phyloP scores from a whole-genome alignment of 2,329 filamentous ascomycete genomes.

The Cladosporium oxysporum region DNA sequence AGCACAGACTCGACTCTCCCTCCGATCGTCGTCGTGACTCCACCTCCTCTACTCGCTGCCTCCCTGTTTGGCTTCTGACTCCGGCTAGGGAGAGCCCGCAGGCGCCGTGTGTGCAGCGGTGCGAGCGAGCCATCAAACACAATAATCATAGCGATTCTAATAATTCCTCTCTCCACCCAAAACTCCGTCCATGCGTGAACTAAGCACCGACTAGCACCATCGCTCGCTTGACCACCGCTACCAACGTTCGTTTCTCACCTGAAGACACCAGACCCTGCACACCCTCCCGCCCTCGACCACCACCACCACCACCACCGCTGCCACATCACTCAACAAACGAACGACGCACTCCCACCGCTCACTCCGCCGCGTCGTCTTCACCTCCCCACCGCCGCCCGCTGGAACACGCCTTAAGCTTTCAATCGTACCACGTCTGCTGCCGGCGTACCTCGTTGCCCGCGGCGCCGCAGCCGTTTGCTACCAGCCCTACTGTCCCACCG shows the following conservation, averaged over 20 bases:
- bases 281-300: neutral
- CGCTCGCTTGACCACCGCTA: slow-evolving; percentile 14
- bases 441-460: neutral
- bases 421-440: neutral
- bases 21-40: slow-evolving; percentile 16
- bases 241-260: slow-evolving; percentile 10
- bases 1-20: neutral
- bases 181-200: slow-evolving; percentile 6
- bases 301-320: neutral
- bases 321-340: neutral
- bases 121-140: neutral
- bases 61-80: slow-evolving; percentile 10
- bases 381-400: neutral
- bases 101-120: neutral
- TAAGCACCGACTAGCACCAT: slow-evolving; percentile 6
- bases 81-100: slow-evolving; percentile 14
- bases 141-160: slow-evolving; percentile 1
- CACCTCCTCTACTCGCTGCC: neutral
- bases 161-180: neutral
- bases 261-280: slow-evolving; percentile 14
- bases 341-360: neutral
- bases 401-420: neutral
- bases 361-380: neutral
- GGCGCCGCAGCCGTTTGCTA: slow-evolving; percentile 1
- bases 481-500: slow-evolving; percentile 6